Base-by-base conservation (phyloP, 176 grass and related monocot species). In the Themeda triandra region DNA sequence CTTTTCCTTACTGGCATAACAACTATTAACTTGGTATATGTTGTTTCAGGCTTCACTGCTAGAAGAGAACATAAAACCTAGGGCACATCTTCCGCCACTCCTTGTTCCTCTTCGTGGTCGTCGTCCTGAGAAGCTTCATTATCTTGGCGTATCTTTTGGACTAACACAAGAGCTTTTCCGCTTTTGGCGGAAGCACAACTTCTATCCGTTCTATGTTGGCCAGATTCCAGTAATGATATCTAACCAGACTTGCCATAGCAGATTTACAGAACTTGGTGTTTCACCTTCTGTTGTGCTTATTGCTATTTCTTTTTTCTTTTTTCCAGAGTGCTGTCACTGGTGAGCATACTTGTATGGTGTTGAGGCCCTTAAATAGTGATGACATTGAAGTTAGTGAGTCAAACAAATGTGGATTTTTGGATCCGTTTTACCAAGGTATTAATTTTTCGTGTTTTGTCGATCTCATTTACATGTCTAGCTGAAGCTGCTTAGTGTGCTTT, bases 191-290 rank as follows among this genome's bases (percentile, higher is more conserved):
- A 98, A 92, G 82, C 96, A 92, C 45, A 72, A 83, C 28, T 98
- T 95, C 76, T 93, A 85, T 86, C 96, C 96, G 67, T 98, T 98
- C 84, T 98, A 98, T 25, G 76, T 98, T 39, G 87, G 96, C 89
- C 96, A 95, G 35, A 90, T 95, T 87, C 85, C 91, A 81, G 93
- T 98, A 89, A 95, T 59, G 54, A 78, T 82, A 72, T 78, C 79
- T 78, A 27, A 86, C 80, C 71, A 78, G 32, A 80, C 64, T 11
- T 78, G 25, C 71, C 67, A 71, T 80, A 66, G 28, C 41, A 76
- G 17, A 24, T n/a, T 70, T 31, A 49, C 56, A 12, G 12, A 84
- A 83, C 71, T 33, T 64, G n/a, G 25, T 82, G 31, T 90, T 58
- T 79, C 35, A 73, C 78, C 63, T 56, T 80, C 31, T 30, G 41